A percentile compares a stretch with the other conserved stretches of the same genome.
Conservation (phyloP, 495 filamentous ascomycete genomes). For the Talaromyces wortmannii region DNA sequence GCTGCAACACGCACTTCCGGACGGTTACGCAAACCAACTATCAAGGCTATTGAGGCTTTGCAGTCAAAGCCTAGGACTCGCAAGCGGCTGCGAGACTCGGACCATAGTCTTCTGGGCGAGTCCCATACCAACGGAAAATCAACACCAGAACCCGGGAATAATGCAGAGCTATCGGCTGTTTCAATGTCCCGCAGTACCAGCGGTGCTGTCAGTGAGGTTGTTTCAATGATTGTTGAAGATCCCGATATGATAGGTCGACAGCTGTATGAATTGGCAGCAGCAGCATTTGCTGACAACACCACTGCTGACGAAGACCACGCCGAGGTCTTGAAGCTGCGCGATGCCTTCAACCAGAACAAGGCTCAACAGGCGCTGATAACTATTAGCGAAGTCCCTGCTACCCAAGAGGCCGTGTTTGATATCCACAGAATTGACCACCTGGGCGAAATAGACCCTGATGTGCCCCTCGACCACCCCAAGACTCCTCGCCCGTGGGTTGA, state of each 20-base stretch:
- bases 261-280: slow-evolving; percentile 18
- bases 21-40: slow-evolving; percentile 31
- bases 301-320: slow-evolving; percentile 10
- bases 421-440: neutral
- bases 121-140: neutral
- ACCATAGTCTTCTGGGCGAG: neutral
- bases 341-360: slow-evolving; percentile 10
- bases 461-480: slow-evolving; percentile 10
- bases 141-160: neutral
- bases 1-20: slow-evolving; percentile 19
- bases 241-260: slow-evolving; percentile 9
- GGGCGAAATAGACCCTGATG: slow-evolving; percentile 3
- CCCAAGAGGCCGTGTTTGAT: neutral
- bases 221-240: slow-evolving; percentile 1
- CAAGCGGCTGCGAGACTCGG: slow-evolving; percentile 4
- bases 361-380: neutral
- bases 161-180: neutral
- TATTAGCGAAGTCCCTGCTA: neutral
- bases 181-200: neutral
- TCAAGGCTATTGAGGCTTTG: slow-evolving; percentile 29
- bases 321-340: slow-evolving; percentile 8
- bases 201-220: neutral
- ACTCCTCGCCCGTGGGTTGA: slow-evolving; percentile 12
- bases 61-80: slow-evolving; percentile 12
- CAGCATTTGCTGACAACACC: slow-evolving; percentile 13